phyloP scores from a whole-genome alignment of 2,329 filamentous ascomycete genomes.

The Epichloe uncinata region DNA sequence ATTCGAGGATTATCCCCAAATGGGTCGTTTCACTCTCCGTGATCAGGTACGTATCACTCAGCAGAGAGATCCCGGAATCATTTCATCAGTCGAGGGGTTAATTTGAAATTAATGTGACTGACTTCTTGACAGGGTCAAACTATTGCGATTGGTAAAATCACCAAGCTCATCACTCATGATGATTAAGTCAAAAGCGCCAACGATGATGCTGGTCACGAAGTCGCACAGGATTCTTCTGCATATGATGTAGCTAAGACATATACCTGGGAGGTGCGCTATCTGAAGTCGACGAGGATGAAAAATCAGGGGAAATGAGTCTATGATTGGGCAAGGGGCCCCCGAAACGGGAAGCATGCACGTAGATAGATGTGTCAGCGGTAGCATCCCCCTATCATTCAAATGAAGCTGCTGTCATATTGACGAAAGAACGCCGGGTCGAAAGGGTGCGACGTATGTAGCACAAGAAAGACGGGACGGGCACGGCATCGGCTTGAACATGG shows the following conservation, averaged over 20 bases:
- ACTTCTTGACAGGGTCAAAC: constrained; percentile 67
- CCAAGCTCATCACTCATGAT: constrained; percentile 53
- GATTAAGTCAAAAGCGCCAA: neutral
- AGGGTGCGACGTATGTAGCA: neutral
- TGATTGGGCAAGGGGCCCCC: neutral
- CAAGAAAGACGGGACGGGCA: neutral
- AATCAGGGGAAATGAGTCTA: neutral
- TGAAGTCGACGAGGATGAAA: neutral
- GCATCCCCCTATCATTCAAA: neutral
- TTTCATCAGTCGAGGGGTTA: neutral
- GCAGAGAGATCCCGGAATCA: neutral
- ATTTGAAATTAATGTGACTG: neutral
- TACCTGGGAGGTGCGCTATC: neutral
- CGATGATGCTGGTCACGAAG: neutral
- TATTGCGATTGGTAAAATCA: constrained; percentile 98
- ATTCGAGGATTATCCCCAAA: constrained; percentile 92
- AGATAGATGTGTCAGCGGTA: neutral
- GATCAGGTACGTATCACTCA: constrained; percentile 51
- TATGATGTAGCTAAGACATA: neutral
- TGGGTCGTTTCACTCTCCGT: constrained; percentile 80
- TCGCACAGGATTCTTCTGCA: neutral
- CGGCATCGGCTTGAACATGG: neutral
- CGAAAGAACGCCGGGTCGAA: neutral
- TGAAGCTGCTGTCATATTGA: neutral
- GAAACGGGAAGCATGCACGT: neutral